A percentile compares a stretch with the other conserved stretches of the same genome.
Evolutionary conservation across 106 monocot genomes (phyloP).

Genomic region (Acorus gramineus): DNA sequence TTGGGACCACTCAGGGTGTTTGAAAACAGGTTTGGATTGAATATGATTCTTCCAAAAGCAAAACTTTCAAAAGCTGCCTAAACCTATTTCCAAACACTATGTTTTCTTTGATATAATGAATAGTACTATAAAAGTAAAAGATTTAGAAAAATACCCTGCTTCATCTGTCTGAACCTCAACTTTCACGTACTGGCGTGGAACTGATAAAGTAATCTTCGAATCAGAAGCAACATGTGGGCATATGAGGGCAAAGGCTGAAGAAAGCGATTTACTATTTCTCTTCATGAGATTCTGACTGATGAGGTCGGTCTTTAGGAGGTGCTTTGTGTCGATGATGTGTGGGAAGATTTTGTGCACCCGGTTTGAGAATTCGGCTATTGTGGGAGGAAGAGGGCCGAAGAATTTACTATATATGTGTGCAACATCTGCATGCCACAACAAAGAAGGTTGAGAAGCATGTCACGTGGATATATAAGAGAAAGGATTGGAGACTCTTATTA

Average conservation of each 20-base stretch:
- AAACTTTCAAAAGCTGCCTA: too few relatives aligned
- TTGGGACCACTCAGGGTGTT: too few relatives aligned
- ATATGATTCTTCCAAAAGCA: too few relatives aligned
- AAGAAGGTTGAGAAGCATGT: slow-evolving; percentile 8
- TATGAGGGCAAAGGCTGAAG: slow-evolving; percentile 73
- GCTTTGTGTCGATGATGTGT: slow-evolving; percentile 72
- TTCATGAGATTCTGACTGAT: slow-evolving; percentile 65
- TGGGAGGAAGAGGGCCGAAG: slow-evolving; percentile 69
- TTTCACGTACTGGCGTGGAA: slow-evolving; percentile 30
- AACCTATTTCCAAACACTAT: too few relatives aligned
- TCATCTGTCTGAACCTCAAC: slow-evolving; percentile 50
- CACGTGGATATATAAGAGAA: neutral
- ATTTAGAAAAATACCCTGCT: slow-evolving; percentile 29
- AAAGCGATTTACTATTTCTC: slow-evolving; percentile 69
- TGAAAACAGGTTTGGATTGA: too few relatives aligned
- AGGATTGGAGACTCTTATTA: neutral
- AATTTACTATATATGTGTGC: slow-evolving; percentile 81
- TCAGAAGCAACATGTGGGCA: slow-evolving; percentile 40
- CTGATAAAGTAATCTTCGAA: slow-evolving; percentile 11
- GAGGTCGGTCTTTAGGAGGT: slow-evolving; percentile 45
- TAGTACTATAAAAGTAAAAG: neutral
- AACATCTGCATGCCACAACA: slow-evolving; percentile 55
- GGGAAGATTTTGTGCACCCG: slow-evolving; percentile 58
- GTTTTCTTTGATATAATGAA: too few relatives aligned
- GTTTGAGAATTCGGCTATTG: slow-evolving; percentile 53